These are phyloP conservation scores for Pseudogymnoascus sp. DNA, from an alignment of 2,329 filamentous ascomycete species.

Conservation along the genomic window DNA sequence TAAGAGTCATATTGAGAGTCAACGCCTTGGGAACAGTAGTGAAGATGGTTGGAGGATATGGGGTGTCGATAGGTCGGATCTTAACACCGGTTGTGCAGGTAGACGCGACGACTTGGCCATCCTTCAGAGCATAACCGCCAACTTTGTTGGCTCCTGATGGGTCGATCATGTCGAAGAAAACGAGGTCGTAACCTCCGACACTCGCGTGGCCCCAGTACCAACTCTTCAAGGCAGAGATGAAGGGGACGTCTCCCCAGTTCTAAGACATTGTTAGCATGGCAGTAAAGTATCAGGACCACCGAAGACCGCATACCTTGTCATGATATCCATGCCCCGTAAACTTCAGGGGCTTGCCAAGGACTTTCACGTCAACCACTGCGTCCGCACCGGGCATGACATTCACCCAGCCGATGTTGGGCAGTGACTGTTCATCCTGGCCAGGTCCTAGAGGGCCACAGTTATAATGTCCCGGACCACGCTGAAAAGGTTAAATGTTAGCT, in stretches of 20 bases:
- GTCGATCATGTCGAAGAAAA: constrained; percentile 9
- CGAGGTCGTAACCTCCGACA: not conserved
- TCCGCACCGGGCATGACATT: constrained; percentile 5
- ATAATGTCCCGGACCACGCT: no score
- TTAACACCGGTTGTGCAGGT: not conserved
- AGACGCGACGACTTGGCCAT: not conserved
- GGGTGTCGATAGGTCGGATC: not conserved
- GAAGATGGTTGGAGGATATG: constrained; percentile 5
- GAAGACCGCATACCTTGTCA: not conserved
- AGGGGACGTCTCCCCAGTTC: no score
- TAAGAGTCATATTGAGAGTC: constrained; percentile 7
- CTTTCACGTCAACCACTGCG: not conserved
- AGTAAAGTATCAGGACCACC: not conserved
- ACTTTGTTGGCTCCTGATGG: not conserved
- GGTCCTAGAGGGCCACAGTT: no score
- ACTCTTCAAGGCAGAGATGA: not conserved
- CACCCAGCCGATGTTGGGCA: constrained; percentile 16
- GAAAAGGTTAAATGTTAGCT: no score
- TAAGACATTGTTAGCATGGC: not conserved
- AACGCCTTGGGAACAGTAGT: not conserved
- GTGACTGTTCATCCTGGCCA: no score
- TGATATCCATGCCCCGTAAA: constrained; percentile 4
- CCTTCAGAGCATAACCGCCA: not conserved
- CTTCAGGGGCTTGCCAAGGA: not conserved
- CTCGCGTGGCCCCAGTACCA: constrained; percentile 8